Evolutionary conservation across 2,329 filamentous ascomycete genomes (phyloP).

Genomic region (Beauveria rudraprayagi): DNA sequence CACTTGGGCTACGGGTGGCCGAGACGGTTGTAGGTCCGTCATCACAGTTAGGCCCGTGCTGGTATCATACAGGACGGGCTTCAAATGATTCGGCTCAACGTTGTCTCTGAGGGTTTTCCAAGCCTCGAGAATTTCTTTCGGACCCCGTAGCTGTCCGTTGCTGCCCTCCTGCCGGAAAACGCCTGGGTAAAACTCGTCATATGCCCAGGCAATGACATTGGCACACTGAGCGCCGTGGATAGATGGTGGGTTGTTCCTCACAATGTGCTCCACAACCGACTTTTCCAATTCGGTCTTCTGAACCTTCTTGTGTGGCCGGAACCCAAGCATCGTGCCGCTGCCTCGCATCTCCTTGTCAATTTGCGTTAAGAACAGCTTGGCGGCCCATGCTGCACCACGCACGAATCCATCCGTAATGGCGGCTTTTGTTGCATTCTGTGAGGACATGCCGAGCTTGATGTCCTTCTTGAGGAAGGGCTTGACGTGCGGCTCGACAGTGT

Average conservation of each 20-base stretch:
- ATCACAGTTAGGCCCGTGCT: constrained; percentile 1
- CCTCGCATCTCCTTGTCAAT: constrained; percentile 2
- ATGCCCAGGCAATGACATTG: constrained; percentile 3
- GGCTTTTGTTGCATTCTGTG: constrained; percentile 3
- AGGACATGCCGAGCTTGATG: constrained; percentile 4
- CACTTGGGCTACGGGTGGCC: background rate
- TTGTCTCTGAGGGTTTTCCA: background rate
- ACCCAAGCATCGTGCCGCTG: constrained; percentile 7
- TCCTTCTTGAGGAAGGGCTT: background rate
- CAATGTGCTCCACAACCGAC: constrained; percentile 4
- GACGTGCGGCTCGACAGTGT: background rate
- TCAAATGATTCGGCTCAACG: background rate
- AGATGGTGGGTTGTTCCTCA: constrained; percentile 2
- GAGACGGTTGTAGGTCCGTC: background rate
- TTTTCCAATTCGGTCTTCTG: background rate
- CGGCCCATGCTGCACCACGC: constrained; percentile 4
- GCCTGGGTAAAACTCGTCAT: constrained; percentile 9
- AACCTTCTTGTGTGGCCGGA: constrained; percentile 2
- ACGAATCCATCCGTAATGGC: constrained; percentile 6
- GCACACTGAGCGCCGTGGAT: background rate
- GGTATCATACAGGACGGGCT: background rate
- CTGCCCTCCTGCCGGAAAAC: constrained; percentile 2
- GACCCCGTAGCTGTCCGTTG: background rate
- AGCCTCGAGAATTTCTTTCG: background rate
- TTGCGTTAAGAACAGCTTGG: background rate